Evolutionary conservation across 148 eudicot genomes (phyloP), one percentile per base, ranked within the genome.

Genomic region (Chenopodium formosanum): DNA sequence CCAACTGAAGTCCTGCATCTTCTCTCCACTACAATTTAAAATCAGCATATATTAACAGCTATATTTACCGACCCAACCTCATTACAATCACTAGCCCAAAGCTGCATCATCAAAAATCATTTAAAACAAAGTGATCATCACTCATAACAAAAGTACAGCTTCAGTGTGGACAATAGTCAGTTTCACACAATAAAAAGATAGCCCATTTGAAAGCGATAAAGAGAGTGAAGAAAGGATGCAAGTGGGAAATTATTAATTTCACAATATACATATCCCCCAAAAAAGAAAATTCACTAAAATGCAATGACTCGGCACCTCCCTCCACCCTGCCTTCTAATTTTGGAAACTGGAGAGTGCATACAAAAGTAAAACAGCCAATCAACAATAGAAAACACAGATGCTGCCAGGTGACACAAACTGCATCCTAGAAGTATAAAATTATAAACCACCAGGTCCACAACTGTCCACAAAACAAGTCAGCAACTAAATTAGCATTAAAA

Each of bases 1-100:
- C 95, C 98, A 94, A 84, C 79, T 87, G 86, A 88, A 62, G 82
- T 88, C 91, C 81, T 83, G 93, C 91, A 92, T 88, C 91, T 89
- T 92, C 83, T 94, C 95, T 84, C 98, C 98, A 65, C 98, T 94
- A 88, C 91, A 92, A 50, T 83, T 20, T 69, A 56, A 60, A 86
- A 80, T 80, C 52, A 48, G 73, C 83, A 70, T 72, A 76, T n/a
- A 80, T 85, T 62, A 88, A 67, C 53, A 84, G 53, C 62, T 86
- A 73, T 66, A 75, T 62, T 73, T 74, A 79, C 56, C n/a, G 37
- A 65, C 73, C 31, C 58, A 73, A 20, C n/a, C 48, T 20, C 7
- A n/a, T 52, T n/a, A 48, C n/a, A 29, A 29, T 60, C 44, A 23
- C 48, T 74, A 11, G 27, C 32, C 31, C 27, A 60, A 70, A 20